Base-by-base conservation (phyloP, 108 stramenopile genomes). In the Fistulifera pelliculosa region DNA sequence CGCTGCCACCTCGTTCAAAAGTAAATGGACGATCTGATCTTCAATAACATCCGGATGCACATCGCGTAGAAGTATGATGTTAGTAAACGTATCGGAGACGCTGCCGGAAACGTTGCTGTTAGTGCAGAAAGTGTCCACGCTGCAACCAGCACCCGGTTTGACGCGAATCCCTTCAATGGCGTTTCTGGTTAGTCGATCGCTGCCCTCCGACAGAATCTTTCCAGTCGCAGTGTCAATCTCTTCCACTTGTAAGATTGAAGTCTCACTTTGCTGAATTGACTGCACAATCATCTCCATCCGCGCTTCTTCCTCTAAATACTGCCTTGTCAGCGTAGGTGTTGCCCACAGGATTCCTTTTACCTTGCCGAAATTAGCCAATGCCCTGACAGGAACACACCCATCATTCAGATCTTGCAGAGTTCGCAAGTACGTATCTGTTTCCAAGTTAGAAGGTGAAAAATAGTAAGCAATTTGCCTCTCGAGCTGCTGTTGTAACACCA, bases 331-430 rank as follows among this genome's bases (percentile, higher is more conserved):
- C 71, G 25, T 74, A 70, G 45, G 65, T 63, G 64, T 35, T 8
- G 54, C 35, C 21, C 26, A 26, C 2, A 50, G 22, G 22, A 50
- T 50, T 50, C 49, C 27, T 60, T 66, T 50, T 21, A 81, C 73
- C 41, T 81, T 81, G 47, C 58, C 64, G 64, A 81, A 81, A 48
- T 69, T 71, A 27, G 69, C 73, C 44, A 81, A 69, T 27, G 73
- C 71, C 24, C 73, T 52, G 23, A 74, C 47, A 3, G 80, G 80
- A 11, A 81, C 72, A 61, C 76, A 81, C 3, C 72, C 72, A 50
- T 72, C 71, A 44, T 81, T 74, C 43, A 74, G 52, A 27, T 53
- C 39, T 16, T 71, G 61, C 17, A 81, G 43, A 6, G 75, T 81
- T 12, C 56, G 40, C 35, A 81, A 52, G 47, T 76, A 81, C 4